Conservation (phyloP, 1,284 basidiomycete genomes). For the Ustilago sp. region DNA sequence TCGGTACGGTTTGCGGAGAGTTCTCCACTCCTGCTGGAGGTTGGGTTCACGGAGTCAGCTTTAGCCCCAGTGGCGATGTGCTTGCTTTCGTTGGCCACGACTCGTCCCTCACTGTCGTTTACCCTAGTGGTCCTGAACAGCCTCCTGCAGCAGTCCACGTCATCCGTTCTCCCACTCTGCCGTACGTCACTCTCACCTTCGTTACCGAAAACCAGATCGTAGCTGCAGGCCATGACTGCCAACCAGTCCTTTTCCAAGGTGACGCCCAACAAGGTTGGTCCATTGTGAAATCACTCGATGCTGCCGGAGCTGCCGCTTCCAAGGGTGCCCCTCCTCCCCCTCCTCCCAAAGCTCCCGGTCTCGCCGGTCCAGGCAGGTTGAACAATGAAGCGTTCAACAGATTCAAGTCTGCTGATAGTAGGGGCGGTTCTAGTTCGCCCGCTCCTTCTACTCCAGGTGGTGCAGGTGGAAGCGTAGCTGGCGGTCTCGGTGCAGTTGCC, state of each 20-base stretch:
- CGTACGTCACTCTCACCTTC: conserved; percentile 74
- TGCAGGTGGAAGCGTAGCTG: conserved; percentile 72
- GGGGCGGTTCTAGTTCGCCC: conserved; percentile 74
- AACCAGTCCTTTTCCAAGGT: conserved; percentile 77
- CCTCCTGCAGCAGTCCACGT: conserved; percentile 64
- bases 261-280: conserved; percentile 58
- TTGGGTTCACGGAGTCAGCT: conserved; percentile 95
- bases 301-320: conserved; percentile 58
- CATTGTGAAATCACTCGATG: conserved; percentile 61
- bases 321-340: conserved; percentile 66
- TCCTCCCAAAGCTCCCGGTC: conserved; percentile 58
- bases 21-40: conserved; percentile 88
- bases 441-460: conserved; percentile 5
- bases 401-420: conserved; percentile 91
- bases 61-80: conserved; percentile 92
- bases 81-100: conserved; percentile 87
- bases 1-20: conserved; percentile 97
- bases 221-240: conserved; percentile 97
- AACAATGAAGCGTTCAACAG: conserved; percentile 95
- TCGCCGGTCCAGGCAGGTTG: conserved; percentile 76
- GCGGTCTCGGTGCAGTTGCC: conserved; percentile 74
- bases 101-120: conserved; percentile 64
- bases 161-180: conserved; percentile 64
- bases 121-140: conserved; percentile 62
- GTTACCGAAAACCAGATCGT: conserved; percentile 77